Evolutionary conservation across 139 green algal genomes (phyloP).

Genomic region (Picochlorum sp.): DNA sequence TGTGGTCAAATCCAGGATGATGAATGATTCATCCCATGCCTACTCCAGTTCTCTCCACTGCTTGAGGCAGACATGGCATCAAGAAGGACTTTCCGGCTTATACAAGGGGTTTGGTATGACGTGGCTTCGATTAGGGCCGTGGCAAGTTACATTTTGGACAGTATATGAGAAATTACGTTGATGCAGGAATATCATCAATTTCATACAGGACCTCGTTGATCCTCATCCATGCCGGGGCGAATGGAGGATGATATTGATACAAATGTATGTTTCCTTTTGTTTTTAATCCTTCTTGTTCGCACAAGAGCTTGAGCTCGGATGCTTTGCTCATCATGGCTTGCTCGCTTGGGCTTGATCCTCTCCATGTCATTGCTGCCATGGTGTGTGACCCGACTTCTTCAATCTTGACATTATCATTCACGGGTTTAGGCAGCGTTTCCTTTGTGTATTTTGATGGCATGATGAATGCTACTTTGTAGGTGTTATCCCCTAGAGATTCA

Average conservation of each 20-base stretch:
- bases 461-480: constrained; percentile 45
- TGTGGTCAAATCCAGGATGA: constrained; percentile 66
- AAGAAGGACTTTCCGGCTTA: constrained; percentile 40
- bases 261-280: constrained; percentile 11
- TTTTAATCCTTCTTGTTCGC: constrained; percentile 9
- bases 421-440: constrained; percentile 44
- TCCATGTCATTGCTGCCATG: constrained; percentile 43
- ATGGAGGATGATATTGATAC: constrained; percentile 17
- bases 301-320: constrained; percentile 22
- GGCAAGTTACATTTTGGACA: constrained; percentile 62
- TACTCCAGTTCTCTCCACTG: constrained; percentile 39
- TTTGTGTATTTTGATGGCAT: constrained; percentile 55
- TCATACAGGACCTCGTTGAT: constrained; percentile 13
- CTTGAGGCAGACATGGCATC: constrained; percentile 36
- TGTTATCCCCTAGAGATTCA: constrained; percentile 7
- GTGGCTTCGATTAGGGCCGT: constrained; percentile 55
- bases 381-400: constrained; percentile 32
- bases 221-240: constrained; percentile 4
- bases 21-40: constrained; percentile 45
- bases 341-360: constrained; percentile 22
- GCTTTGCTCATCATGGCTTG: constrained; percentile 9
- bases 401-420: constrained; percentile 38
- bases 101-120: constrained; percentile 66
- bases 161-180: constrained; percentile 38
- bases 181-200: constrained; percentile 1